phyloP scores from a whole-genome alignment of 257 asterid species.

The Petrea volubilis region DNA sequence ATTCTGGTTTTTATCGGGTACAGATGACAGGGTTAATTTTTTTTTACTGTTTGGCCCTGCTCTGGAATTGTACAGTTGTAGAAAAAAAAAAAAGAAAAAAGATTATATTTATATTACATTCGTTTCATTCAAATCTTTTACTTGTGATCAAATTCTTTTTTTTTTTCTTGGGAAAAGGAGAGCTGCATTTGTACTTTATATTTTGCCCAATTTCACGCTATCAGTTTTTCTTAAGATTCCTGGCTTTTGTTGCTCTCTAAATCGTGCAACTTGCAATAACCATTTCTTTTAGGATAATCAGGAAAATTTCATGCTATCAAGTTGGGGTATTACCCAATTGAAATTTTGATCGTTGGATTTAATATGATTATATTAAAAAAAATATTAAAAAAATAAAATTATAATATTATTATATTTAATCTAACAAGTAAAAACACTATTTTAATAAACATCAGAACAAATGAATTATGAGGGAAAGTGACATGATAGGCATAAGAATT shows the following conservation, averaged over 20 bases:
- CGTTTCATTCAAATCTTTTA: slow-evolving; percentile 5
- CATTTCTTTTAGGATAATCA: not conserved
- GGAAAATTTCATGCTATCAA: no score
- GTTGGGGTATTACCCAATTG: no score
- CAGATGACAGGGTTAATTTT: not conserved
- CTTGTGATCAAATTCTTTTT: not conserved
- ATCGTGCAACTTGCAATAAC: slow-evolving; percentile 15
- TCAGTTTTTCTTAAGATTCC: slow-evolving; percentile 21
- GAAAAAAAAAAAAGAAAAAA: not conserved
- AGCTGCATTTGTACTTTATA: slow-evolving; percentile 21
- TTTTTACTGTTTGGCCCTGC: not conserved
- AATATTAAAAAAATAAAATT: no score
- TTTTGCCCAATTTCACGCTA: slow-evolving; percentile 22
- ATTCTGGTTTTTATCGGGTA: not conserved
- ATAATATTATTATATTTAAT: no score
- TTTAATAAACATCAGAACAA: no score
- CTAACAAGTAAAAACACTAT: no score
- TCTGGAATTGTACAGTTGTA: slow-evolving; percentile 27
- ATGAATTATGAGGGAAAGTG: no score
- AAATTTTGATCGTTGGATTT: no score
- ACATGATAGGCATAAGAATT: no score
- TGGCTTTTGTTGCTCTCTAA: slow-evolving; percentile 20
- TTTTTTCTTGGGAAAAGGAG: slow-evolving; percentile 36
- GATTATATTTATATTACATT: not conserved
- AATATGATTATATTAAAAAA: no score